phyloP scores from a whole-genome alignment of 208 protist genomes.

The Acanthamoeba healyi region DNA sequence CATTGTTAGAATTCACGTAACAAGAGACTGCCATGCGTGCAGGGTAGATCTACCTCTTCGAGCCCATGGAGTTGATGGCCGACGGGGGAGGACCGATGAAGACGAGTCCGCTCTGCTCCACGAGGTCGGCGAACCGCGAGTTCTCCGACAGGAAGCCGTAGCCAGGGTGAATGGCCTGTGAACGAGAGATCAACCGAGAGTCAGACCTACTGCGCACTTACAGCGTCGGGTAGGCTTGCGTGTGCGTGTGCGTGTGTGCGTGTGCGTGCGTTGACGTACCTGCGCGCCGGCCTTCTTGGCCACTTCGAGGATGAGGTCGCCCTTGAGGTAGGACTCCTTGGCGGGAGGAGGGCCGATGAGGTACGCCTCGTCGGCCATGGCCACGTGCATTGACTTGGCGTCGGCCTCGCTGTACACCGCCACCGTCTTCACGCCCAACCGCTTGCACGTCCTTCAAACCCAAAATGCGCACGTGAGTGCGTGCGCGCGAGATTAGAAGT shows the following conservation, averaged over 20 bases:
- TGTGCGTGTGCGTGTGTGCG: too few relatives aligned
- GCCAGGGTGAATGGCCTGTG: constrained; percentile 89
- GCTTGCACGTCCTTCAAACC: constrained; percentile 74
- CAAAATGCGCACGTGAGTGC: too few relatives aligned
- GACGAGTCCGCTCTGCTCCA: not conserved
- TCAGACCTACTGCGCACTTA: too few relatives aligned
- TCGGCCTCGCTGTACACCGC: constrained; percentile 81
- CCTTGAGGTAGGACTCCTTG: constrained; percentile 93
- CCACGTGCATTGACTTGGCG: constrained; percentile 87
- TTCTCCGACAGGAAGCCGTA: constrained; percentile 85
- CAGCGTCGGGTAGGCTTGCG: too few relatives aligned
- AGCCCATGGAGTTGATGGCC: constrained; percentile 96
- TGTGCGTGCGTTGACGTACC: too few relatives aligned
- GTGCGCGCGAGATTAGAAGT: too few relatives aligned
- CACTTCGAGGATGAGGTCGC: constrained; percentile 90
- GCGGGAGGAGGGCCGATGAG: constrained; percentile 86
- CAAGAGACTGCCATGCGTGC: constrained; percentile 40
- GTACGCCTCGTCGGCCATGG: constrained; percentile 88
- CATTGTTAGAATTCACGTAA: not conserved
- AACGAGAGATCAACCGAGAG: too few relatives aligned
- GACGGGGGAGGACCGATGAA: constrained; percentile 90
- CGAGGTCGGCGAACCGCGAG: constrained; percentile 74
- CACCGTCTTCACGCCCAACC: not conserved
- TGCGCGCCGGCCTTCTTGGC: constrained; percentile 84
- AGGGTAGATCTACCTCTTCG: constrained; percentile 88